Conservation (phyloP, 2,329 filamentous ascomycete species). For the Fusarium nematophilum region DNA sequence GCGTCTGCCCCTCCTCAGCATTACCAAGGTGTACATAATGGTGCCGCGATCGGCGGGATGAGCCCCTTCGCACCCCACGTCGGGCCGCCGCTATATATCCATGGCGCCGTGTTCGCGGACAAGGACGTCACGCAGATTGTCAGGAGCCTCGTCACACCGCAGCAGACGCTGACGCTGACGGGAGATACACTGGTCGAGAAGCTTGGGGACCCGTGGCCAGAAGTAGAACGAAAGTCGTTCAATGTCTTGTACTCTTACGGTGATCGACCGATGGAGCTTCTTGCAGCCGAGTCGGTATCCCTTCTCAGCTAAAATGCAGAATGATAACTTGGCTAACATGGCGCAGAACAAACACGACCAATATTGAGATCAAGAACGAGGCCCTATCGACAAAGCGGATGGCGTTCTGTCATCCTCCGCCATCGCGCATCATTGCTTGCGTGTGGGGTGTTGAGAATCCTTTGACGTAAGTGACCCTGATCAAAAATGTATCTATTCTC, state of each 20-base stretch:
- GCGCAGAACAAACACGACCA: constrained; percentile 4
- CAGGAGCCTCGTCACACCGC: constrained; percentile 3
- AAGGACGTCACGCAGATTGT: constrained; percentile 15
- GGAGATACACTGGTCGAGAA: constrained; percentile 8
- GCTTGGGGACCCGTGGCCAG: constrained; percentile 22
- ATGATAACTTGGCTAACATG: neutral
- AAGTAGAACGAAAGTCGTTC: constrained; percentile 18
- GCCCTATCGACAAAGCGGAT: constrained; percentile 23
- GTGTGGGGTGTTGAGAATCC: constrained; percentile 14
- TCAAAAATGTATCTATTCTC: neutral
- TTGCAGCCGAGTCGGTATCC: constrained; percentile 11
- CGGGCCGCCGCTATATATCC: constrained; percentile 13
- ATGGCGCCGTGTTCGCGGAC: constrained; percentile 22
- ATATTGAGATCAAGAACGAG: constrained; percentile 24
- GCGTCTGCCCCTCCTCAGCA: neutral
- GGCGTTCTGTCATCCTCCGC: constrained; percentile 18
- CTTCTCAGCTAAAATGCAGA: neutral
- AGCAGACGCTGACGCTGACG: constrained; percentile 4
- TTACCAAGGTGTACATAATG: neutral
- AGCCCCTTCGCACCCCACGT: neutral
- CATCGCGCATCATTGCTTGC: constrained; percentile 16
- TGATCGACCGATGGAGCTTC: constrained; percentile 19
- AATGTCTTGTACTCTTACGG: constrained; percentile 22
- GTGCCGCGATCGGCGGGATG: neutral
- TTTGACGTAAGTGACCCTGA: constrained; percentile 16